These are phyloP conservation scores for Saccharomycopsis sp. DNA, from an alignment of 805 yeast genomes.

Conservation along the genomic window DNA sequence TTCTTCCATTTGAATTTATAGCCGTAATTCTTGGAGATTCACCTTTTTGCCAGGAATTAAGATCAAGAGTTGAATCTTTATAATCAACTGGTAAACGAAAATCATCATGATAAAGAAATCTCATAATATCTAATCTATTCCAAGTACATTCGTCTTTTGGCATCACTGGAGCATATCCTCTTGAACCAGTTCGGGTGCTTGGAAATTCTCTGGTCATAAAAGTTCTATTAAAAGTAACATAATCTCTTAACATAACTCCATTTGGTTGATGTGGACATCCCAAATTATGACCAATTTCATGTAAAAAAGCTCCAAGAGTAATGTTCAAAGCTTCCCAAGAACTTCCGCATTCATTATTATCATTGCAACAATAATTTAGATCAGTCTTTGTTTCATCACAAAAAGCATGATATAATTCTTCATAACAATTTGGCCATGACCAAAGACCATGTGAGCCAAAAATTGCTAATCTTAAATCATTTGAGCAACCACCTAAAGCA, in stretches of 20 bases:
- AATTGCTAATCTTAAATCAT: slow-evolving; percentile 64
- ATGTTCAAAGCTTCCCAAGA: slow-evolving; percentile 85
- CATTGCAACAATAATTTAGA: slow-evolving; percentile 77
- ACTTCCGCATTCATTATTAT: slow-evolving; percentile 71
- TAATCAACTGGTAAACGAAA: slow-evolving; percentile 63
- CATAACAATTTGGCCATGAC: slow-evolving; percentile 84
- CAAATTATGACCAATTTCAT: slow-evolving; percentile 84
- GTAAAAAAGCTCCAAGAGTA: slow-evolving; percentile 89
- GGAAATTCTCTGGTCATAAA: slow-evolving; percentile 63
- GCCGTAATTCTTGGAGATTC: slow-evolving; percentile 33
- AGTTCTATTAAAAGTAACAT: slow-evolving; percentile 68
- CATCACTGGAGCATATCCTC: slow-evolving; percentile 38
- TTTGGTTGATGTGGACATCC: slow-evolving; percentile 88
- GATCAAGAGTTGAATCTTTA: slow-evolving; percentile 31
- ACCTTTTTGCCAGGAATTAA: slow-evolving; percentile 21
- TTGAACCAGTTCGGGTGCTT: slow-evolving; percentile 40
- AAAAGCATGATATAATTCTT: slow-evolving; percentile 57
- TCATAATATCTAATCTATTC: slow-evolving; percentile 70
- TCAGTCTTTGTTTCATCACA: slow-evolving; percentile 60
- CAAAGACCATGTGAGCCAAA: slow-evolving; percentile 90
- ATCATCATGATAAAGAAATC: slow-evolving; percentile 75
- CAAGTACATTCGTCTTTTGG: slow-evolving; percentile 71
- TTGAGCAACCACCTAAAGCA: slow-evolving; percentile 85
- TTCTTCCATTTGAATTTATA: slow-evolving; percentile 35
- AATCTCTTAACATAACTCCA: slow-evolving; percentile 89